Evolutionary conservation across 2,329 filamentous ascomycete genomes (phyloP).

Genomic region (Colletotrichum tanaceti): DNA sequence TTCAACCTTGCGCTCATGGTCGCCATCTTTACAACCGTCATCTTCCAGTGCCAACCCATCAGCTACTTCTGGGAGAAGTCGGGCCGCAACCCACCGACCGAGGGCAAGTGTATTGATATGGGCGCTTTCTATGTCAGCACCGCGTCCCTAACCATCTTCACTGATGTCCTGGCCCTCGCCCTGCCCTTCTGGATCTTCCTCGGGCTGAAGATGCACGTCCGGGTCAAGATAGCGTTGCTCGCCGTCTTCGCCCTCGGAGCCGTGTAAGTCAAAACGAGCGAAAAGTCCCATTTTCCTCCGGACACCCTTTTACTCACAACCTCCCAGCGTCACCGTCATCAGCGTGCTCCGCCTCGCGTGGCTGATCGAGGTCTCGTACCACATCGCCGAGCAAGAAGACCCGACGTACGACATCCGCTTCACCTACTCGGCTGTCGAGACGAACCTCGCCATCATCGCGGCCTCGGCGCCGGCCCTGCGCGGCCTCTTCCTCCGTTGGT

Average conservation of each 20-base stretch:
- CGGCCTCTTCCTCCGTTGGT: constrained; percentile 49
- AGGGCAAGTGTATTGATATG: constrained; percentile 36
- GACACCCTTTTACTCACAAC: neutral
- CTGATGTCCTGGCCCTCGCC: constrained; percentile 54
- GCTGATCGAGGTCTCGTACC: constrained; percentile 36
- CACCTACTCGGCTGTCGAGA: constrained; percentile 49
- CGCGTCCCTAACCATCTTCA: constrained; percentile 54
- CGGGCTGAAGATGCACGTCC: constrained; percentile 48
- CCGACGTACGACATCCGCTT: constrained; percentile 48
- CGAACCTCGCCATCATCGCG: constrained; percentile 54
- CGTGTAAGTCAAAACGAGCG: constrained; percentile 40
- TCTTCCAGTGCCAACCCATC: constrained; percentile 57
- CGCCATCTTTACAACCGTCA: constrained; percentile 51
- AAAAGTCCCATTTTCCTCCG: neutral
- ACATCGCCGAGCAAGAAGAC: constrained; percentile 41
- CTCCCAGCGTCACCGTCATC: constrained; percentile 33
- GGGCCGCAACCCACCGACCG: constrained; percentile 31
- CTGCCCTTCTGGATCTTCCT: constrained; percentile 52
- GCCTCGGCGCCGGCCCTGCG: constrained; percentile 54
- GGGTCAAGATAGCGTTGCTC: constrained; percentile 50
- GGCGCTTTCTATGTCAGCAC: constrained; percentile 48
- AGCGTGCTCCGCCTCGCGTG: constrained; percentile 28
- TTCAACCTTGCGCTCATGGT: constrained; percentile 52
- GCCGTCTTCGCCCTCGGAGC: constrained; percentile 49
- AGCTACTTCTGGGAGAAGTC: constrained; percentile 49